Evolutionary conservation across 495 filamentous ascomycete genomes (phyloP), one percentile per base, ranked within the genome.

Genomic region (Choiromyces venosus): DNA sequence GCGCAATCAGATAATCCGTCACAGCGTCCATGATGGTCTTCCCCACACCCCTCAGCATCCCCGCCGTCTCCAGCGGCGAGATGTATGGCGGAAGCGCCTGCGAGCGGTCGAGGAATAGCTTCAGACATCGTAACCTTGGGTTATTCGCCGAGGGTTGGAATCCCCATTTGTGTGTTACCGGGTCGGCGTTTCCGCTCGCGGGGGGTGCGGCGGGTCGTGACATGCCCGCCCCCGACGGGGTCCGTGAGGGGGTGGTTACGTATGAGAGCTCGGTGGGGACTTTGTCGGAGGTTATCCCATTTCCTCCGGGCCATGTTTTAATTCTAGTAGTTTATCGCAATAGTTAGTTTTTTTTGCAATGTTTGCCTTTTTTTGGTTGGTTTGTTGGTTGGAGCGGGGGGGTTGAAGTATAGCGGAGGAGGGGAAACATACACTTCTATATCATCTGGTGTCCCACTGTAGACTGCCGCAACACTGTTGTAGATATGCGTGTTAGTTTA

Each of bases 271-370:
- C 88, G 39, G 88, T 89, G 0, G 88, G 88, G 29, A 90, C 88
- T 79, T 90, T 89, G 79, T 90, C 79, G 38, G 87, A 89, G 35
- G 88, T 89, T 81, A 89, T 89, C 66, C 88, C 87, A 74, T 93
- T 92, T 16, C 90, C 90, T 65, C 90, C 90, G 8, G 91, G 91
- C 91, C 91, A 93, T 21, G 87, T 90, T 82, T 92, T 92, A 82
- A 93, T 33, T 66, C 75, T 77, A 44, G 7, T 18, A 7, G 21
- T 36, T 42, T 33, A 46, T 68, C 61, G 56, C 33, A 56, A 29
- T 5, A 29, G 46, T 56, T 12, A 56, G 52, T 10, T 25, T 29
- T 56, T n/a, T 4, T n/a, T 14, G n/a, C 12, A n/a, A 25, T 56
- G 52, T 29, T 29, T 29, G n/a, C 0, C 18, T 42, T 29, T 29